A percentile compares a stretch with the other conserved stretches of the same genome.
These are phyloP conservation scores for Candida anglica DNA, from an alignment of 805 yeast species.

Conservation along the genomic window DNA sequence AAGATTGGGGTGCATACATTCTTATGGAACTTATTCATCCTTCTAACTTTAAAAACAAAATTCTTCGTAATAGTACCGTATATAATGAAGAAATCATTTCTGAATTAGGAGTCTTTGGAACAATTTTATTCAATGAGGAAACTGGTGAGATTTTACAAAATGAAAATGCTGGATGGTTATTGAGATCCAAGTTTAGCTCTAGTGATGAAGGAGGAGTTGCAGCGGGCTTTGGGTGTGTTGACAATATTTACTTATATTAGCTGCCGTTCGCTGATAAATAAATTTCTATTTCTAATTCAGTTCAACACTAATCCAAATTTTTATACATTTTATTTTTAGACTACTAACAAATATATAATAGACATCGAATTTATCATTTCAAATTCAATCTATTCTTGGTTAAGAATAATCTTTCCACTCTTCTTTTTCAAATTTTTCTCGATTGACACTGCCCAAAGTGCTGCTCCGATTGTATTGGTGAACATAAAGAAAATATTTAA, in stretches of 20 bases:
- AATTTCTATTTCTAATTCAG: not conserved
- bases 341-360: not conserved
- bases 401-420: not conserved
- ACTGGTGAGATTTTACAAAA: slow-evolving; percentile 57
- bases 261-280: not conserved
- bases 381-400: no score
- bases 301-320: not conserved
- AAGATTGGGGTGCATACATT: slow-evolving; percentile 86
- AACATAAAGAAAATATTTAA: slow-evolving; percentile 50
- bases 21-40: slow-evolving; percentile 92
- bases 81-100: slow-evolving; percentile 74
- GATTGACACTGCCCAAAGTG: slow-evolving; percentile 54
- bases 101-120: slow-evolving; percentile 90
- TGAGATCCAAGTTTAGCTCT: slow-evolving; percentile 82
- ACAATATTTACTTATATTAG: slow-evolving; percentile 60
- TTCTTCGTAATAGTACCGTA: slow-evolving; percentile 63
- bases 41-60: slow-evolving; percentile 60
- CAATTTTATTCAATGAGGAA: slow-evolving; percentile 67
- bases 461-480: slow-evolving; percentile 60
- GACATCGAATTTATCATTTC: slow-evolving; percentile 3
- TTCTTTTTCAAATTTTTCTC: slow-evolving; percentile 13
- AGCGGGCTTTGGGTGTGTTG: slow-evolving; percentile 97
- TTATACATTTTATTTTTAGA: slow-evolving; percentile 5
- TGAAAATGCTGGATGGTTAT: slow-evolving; percentile 74
- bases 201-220: slow-evolving; percentile 99